Percentiles rank a stretch among this genome's conserved stretches.
These are phyloP conservation scores for Saccharomyces hybrid DNA, from an alignment of 1,139 yeast genomes.

Conservation along the genomic window DNA sequence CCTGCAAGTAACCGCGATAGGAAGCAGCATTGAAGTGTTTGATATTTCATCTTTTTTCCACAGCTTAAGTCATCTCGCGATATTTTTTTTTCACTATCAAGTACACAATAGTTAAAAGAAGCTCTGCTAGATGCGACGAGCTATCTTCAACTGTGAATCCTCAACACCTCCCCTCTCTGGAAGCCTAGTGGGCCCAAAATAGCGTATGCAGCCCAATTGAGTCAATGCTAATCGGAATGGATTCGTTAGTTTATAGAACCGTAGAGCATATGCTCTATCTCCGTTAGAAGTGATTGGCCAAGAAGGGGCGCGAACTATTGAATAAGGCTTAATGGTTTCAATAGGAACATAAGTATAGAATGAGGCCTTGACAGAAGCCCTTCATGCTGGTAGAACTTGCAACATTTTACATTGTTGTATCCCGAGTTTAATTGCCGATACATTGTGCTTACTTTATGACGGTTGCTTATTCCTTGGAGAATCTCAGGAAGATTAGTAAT, in stretches of 20 bases:
- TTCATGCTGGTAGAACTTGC: background rate
- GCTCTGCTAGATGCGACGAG: background rate
- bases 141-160: background rate
- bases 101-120: background rate
- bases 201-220: background rate
- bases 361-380: background rate
- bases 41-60: background rate
- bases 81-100: background rate
- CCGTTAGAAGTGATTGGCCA: background rate
- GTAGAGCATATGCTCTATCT: background rate
- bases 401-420: background rate
- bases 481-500: conserved; percentile 10
- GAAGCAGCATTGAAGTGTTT: background rate
- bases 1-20: background rate
- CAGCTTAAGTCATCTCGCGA: background rate
- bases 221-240: background rate
- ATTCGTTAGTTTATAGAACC: background rate
- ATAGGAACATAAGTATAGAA: background rate
- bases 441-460: background rate
- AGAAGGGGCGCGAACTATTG: background rate
- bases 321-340: background rate
- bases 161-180: background rate
- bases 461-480: conserved; percentile 1
- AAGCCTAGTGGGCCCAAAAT: background rate
- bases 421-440: background rate